Conservation (phyloP, 2,329 filamentous ascomycete species). For the Pseudocercospora cruenta region DNA sequence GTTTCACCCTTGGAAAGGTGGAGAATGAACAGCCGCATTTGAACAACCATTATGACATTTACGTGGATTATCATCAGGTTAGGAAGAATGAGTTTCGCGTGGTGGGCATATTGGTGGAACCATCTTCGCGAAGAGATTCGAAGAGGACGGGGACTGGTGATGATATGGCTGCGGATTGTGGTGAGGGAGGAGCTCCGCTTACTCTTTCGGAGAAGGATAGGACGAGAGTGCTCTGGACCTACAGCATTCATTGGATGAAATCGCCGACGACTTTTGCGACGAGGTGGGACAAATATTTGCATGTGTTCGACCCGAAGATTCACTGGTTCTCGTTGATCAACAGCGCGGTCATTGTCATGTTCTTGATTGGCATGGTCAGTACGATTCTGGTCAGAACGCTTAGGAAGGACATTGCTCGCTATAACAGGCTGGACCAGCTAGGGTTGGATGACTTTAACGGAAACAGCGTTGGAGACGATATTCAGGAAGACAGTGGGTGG, state of each 20-base stretch:
- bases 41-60: slow-evolving; percentile 96
- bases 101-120: slow-evolving; percentile 88
- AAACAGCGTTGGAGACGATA: slow-evolving; percentile 78
- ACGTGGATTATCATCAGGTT: slow-evolving; percentile 88
- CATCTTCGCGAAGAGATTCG: slow-evolving; percentile 68
- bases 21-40: slow-evolving; percentile 63
- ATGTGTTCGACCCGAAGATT: slow-evolving; percentile 96
- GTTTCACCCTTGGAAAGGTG: slow-evolving; percentile 72
- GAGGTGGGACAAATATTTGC: slow-evolving; percentile 97
- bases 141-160: slow-evolving; percentile 55
- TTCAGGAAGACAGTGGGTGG: slow-evolving; percentile 98
- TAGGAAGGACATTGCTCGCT: slow-evolving; percentile 92
- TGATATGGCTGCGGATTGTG: slow-evolving; percentile 62
- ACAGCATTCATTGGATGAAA: slow-evolving; percentile 85
- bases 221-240: slow-evolving; percentile 80
- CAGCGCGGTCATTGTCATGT: slow-evolving; percentile 90
- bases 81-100: slow-evolving; percentile 75
- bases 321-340: slow-evolving; percentile 99
- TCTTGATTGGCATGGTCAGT: slow-evolving; percentile 86
- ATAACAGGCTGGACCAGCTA: slow-evolving; percentile 92
- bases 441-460: slow-evolving; percentile 86
- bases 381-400: slow-evolving; percentile 88
- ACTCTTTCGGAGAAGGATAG: slow-evolving; percentile 65
- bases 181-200: slow-evolving; percentile 60
- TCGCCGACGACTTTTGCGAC: slow-evolving; percentile 92